Evolutionary conservation across 2,329 filamentous ascomycete species (phyloP).

Genomic region (Sporothrix sp.): DNA sequence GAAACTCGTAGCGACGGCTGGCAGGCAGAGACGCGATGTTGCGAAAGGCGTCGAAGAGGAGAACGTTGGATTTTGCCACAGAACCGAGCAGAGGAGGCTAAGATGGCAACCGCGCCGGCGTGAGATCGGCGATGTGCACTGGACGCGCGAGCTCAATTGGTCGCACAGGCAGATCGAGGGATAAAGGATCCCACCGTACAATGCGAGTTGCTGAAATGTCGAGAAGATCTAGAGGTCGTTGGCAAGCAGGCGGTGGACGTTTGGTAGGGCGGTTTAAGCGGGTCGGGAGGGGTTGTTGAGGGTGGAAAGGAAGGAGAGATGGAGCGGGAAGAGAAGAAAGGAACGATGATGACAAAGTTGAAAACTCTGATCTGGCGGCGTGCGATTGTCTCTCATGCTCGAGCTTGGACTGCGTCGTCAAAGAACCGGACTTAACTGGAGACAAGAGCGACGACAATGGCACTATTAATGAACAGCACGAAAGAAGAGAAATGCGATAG

Average conservation of each 20-base stretch:
- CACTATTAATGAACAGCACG: neutral
- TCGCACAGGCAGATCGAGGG: too few species aligned
- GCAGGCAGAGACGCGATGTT: neutral
- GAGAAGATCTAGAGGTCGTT: neutral
- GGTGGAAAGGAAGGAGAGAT: neutral
- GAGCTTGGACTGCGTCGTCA: neutral
- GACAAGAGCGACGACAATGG: slow-evolving; percentile 7
- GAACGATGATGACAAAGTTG: neutral
- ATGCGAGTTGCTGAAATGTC: neutral
- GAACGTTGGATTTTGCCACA: too few species aligned
- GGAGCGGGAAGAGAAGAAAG: neutral
- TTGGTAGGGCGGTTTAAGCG: too few species aligned
- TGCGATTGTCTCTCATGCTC: slow-evolving; percentile 8
- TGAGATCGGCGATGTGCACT: too few species aligned
- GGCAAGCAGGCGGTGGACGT: neutral
- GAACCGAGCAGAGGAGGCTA: too few species aligned
- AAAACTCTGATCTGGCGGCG: slow-evolving; percentile 4
- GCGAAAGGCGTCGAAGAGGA: too few species aligned
- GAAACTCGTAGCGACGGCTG: too few species aligned
- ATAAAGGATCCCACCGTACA: too few species aligned
- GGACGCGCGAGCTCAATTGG: too few species aligned
- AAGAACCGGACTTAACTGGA: slow-evolving; percentile 8
- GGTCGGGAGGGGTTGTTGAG: too few species aligned
- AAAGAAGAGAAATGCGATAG: neutral
- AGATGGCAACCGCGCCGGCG: too few species aligned